Evolutionary conservation across 31 red algal species (phyloP), one percentile per base, ranked within the genome.

Genomic region (Odonthalia washingtoniensis): DNA sequence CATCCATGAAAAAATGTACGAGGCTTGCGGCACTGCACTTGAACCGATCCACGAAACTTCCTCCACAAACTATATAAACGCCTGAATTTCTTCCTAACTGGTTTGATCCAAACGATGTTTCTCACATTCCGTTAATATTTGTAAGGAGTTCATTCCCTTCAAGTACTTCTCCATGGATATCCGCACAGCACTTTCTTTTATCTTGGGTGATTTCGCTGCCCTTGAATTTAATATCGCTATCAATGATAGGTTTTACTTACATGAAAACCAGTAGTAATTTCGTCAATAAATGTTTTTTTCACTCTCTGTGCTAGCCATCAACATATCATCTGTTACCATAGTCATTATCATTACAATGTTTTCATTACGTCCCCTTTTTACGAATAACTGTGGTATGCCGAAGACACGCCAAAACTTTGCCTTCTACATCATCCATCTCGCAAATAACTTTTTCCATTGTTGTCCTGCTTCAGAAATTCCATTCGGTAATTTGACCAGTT

Each of bases 381-480:
- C n/a, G n/a, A n/a, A n/a, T n/a, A n/a, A n/a, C n/a, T n/a, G n/a
- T n/a, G n/a, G n/a, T n/a, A n/a, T n/a, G n/a, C n/a, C n/a, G n/a
- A n/a, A n/a, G n/a, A n/a, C n/a, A n/a, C n/a, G n/a, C n/a, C n/a
- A n/a, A n/a, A 85, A 37, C 28, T 64, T 66, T 3, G 6, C 65
- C 3, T 40, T 33, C 3, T 46, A 41, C 16, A 85, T 16, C 40
- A 85, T 39, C 82, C 82, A 85, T 42, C 46, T 4, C 35, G 70
- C 82, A 4, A 85, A 2, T 2, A 14, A 5, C 68, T 49, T 42
- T 33, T 17, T 3, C 82, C 82, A 74, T 85, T 85, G 82, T 52
- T 66, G 52, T 5, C 82, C 82, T 42, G 82, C 82, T 73, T 74
- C 82, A 43, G 44, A 31, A 61, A 85, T 85, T 1, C 68, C 82